A percentile compares a stretch with the other conserved stretches of the same genome.
phyloP scores from a whole-genome alignment of 768 basidiomycete species.

The Rhodotorula kratochvilovae region DNA sequence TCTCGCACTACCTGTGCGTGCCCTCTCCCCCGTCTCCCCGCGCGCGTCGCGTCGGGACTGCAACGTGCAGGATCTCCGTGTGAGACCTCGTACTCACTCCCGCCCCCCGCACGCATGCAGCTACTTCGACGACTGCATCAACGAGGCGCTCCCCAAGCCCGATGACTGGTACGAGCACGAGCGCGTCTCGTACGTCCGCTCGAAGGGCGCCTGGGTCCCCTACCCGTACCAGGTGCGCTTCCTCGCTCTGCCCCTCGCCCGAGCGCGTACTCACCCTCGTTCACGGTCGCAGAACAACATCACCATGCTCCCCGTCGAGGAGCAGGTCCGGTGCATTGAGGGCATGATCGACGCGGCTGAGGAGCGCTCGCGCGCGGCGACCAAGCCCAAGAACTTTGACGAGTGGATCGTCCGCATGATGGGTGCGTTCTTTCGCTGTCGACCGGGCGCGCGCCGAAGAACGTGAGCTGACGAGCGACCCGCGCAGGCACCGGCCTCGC shows the following conservation, averaged over 20 bases:
- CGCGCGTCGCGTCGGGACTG: too few relatives aligned
- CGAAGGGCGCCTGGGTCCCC: constrained; percentile 48
- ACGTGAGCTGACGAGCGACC: not conserved
- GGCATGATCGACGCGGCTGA: constrained; percentile 49
- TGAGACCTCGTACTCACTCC: not conserved
- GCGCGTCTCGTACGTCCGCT: constrained; percentile 49
- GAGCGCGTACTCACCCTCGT: not conserved
- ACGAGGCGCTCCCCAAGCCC: constrained; percentile 48
- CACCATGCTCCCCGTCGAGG: constrained; percentile 47
- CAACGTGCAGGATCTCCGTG: not conserved
- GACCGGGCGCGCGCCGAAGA: too few relatives aligned
- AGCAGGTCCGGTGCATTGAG: constrained; percentile 48
- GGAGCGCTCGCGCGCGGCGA: constrained; percentile 41
- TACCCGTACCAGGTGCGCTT: constrained; percentile 43
- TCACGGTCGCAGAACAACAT: constrained; percentile 49
- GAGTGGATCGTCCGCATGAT: constrained; percentile 50
- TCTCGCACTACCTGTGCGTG: constrained; percentile 48
- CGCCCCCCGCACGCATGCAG: not conserved
- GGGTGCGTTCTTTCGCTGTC: constrained; percentile 34
- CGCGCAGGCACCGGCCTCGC: constrained; percentile 46
- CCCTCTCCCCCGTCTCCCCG: not conserved
- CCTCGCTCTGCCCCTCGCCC: not conserved
- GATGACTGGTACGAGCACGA: constrained; percentile 50
- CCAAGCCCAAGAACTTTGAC: constrained; percentile 49
- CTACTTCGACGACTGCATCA: constrained; percentile 49